These are phyloP conservation scores for Rhinocladiella similis DNA, from an alignment of 2,329 filamentous ascomycete species.

Conservation along the genomic window DNA sequence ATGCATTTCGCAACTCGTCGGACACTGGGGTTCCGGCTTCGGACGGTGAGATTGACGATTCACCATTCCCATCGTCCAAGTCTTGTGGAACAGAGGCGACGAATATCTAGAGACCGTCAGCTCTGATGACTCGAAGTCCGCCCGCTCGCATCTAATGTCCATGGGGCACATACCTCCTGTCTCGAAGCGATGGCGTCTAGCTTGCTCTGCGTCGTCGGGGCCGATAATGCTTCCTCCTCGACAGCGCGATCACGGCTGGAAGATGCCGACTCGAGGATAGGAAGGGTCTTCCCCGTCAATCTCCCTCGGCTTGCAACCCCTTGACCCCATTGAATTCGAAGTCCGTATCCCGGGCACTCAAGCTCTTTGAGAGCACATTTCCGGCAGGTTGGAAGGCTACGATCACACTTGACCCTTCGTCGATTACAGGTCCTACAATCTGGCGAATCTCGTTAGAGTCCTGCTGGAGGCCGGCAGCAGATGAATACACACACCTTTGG, in stretches of 20 bases:
- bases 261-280: conserved; percentile 17
- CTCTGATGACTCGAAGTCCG: not conserved
- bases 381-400: conserved; percentile 36
- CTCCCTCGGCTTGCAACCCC: conserved; percentile 30
- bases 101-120: not conserved
- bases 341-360: conserved; percentile 37
- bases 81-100: no score
- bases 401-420: conserved; percentile 40
- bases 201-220: not conserved
- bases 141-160: not conserved
- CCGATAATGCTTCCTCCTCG: not conserved
- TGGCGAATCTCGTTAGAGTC: conserved; percentile 6
- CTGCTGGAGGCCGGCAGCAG: no score
- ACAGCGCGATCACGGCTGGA: not conserved
- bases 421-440: conserved; percentile 39
- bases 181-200: not conserved
- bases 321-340: conserved; percentile 37
- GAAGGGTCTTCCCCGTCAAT: conserved; percentile 21
- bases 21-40: not conserved
- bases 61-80: no score
- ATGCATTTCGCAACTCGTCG: conserved; percentile 1
- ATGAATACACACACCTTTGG: not conserved
- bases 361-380: conserved; percentile 39
- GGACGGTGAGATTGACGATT: not conserved
- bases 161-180: not conserved